A percentile compares a stretch with the other conserved stretches of the same genome.
phyloP scores from a whole-genome alignment of 345 rosid species.

The Zanthoxylum bungeanum region DNA sequence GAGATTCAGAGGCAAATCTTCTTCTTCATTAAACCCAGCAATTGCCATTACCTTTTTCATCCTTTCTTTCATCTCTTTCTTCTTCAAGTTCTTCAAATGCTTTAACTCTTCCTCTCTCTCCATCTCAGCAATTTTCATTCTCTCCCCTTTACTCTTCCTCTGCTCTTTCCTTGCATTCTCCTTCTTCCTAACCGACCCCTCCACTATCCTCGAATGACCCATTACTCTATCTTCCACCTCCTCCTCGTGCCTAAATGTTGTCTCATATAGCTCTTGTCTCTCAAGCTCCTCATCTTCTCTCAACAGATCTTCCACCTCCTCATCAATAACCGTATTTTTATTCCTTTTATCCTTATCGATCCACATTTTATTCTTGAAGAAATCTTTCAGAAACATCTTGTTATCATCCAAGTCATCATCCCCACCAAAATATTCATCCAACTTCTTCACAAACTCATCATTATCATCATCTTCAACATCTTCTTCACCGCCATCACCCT shows the following conservation, averaged over 20 bases:
- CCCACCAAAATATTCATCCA: conserved; percentile 62
- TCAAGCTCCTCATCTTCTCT: conserved; percentile 58
- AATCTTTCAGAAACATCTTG: conserved; percentile 59
- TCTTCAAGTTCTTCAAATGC: conserved; percentile 86
- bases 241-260: conserved; percentile 65
- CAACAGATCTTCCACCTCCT: conserved; percentile 42
- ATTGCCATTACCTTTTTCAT: conserved; percentile 62
- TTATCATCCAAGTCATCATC: conserved; percentile 49
- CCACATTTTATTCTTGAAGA: conserved; percentile 73
- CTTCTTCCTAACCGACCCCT: conserved; percentile 85
- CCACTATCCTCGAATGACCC: conserved; percentile 72
- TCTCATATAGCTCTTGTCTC: conserved; percentile 63
- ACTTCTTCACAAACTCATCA: conserved; percentile 39
- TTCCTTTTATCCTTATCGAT: conserved; percentile 41
- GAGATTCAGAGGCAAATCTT: conserved; percentile 32
- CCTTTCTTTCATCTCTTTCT: conserved; percentile 75
- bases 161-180: conserved; percentile 63
- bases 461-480: conserved; percentile 20
- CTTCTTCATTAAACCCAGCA: conserved; percentile 62
- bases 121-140: conserved; percentile 56
- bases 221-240: conserved; percentile 55
- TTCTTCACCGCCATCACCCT: conserved; percentile 31
- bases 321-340: conserved; percentile 22
- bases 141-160: conserved; percentile 71
- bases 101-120: conserved; percentile 83